phyloP scores from a whole-genome alignment of 106 monocot species.

The Dendrobium catenatum region DNA sequence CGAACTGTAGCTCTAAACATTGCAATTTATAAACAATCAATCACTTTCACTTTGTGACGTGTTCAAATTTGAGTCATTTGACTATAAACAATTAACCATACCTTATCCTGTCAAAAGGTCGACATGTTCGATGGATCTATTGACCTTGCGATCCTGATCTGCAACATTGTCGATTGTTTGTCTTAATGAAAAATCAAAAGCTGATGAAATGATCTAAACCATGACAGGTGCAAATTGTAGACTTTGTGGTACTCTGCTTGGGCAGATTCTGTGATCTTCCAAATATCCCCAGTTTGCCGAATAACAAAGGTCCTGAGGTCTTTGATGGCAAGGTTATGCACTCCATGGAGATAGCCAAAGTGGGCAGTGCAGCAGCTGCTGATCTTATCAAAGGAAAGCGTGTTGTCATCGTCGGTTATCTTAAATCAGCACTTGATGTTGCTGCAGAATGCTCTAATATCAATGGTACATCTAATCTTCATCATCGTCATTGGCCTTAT shows the following conservation, averaged over 20 bases:
- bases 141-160: too few species aligned
- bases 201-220: background rate
- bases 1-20: too few species aligned
- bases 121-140: too few species aligned
- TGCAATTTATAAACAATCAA: too few species aligned
- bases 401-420: constrained; percentile 42
- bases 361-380: constrained; percentile 16
- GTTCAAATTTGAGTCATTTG: too few species aligned
- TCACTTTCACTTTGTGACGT: too few species aligned
- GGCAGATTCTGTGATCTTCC: constrained; percentile 51
- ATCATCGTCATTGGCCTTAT: background rate
- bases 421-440: constrained; percentile 55
- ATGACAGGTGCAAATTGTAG: constrained; percentile 28
- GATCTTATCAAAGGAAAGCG: constrained; percentile 40
- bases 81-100: too few species aligned
- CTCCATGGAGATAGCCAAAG: constrained; percentile 48
- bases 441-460: constrained; percentile 40
- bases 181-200: too few species aligned
- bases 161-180: too few species aligned
- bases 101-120: too few species aligned
- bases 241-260: constrained; percentile 49
- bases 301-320: constrained; percentile 39
- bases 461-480: constrained; percentile 26
- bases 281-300: constrained; percentile 47
- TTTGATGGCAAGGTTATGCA: constrained; percentile 56